Evolutionary conservation across 2,329 filamentous ascomycete genomes (phyloP).

Genomic region (Ceratocystis albifundus): DNA sequence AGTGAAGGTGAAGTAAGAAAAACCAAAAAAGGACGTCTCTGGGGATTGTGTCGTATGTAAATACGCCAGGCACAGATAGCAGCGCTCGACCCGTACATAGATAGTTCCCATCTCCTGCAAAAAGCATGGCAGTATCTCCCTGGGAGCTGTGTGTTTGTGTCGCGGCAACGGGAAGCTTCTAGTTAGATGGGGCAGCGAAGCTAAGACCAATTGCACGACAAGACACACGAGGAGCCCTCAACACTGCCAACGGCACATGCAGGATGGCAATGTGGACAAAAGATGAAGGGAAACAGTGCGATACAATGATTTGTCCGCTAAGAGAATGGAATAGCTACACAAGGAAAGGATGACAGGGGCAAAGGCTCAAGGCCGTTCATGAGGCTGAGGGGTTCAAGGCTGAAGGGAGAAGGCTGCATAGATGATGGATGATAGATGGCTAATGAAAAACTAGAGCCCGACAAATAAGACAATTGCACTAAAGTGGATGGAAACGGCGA

Average conservation of each 20-base stretch:
- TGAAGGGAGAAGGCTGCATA: constrained; percentile 6
- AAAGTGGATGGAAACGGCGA: background rate
- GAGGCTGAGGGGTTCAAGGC: constrained; percentile 1
- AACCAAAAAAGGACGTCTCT: background rate
- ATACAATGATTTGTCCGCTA: background rate
- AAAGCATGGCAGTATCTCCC: background rate
- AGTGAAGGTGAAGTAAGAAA: background rate
- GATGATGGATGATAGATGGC: background rate
- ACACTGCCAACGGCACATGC: background rate
- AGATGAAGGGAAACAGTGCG: background rate
- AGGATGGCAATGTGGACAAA: background rate
- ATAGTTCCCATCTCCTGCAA: background rate
- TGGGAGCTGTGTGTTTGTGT: background rate
- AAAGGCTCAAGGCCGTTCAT: background rate
- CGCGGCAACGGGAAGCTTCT: background rate
- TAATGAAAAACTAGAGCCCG: background rate
- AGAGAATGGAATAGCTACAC: background rate
- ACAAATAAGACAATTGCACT: background rate
- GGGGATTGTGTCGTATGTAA: too few relatives aligned
- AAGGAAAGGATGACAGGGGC: background rate
- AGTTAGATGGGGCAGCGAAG: background rate
- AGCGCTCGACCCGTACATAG: too few relatives aligned
- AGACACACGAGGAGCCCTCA: background rate
- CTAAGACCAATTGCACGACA: background rate
- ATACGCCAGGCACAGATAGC: too few relatives aligned